Evolutionary conservation across 495 filamentous ascomycete species (phyloP), one percentile per base, ranked within the genome.

Genomic region (Chlorociboria aeruginascens): DNA sequence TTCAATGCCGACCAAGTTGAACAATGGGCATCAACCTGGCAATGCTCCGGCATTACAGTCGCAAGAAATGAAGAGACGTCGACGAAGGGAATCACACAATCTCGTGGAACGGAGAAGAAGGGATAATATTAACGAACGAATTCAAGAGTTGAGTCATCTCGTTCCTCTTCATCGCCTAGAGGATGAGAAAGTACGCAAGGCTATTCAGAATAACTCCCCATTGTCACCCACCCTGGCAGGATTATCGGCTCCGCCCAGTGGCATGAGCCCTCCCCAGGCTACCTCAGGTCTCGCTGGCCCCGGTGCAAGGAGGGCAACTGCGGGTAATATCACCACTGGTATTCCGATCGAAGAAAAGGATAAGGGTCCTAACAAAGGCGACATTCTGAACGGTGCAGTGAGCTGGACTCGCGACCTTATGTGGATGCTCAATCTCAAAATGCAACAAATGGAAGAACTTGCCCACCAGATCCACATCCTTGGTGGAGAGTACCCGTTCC

Each of bases 111-210:
- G 92, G 43, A 81, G 92, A 31, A 83, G 92, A 40, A 79, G 92
- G 38, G 92, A 98, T 65, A 96, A 98, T 54, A 98, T 98, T 71
- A 98, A 98, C 57, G 92, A 98, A 62, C 78, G 92, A 7, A 98
- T 98, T 49, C 90, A 97, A 54, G 92, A 98, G 56, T 74, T 98
- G 4, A 92, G 87, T 53, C 86, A 89, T 57, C 76, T 98, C 1
- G 92, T 98, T 9, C 92, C 92, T 17, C 72, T 81, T 53, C 92
- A 98, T 61, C 82, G 92, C 12, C 73, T 98, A 11, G 92, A 98
- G 56, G 92, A 98, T 61, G 92, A 98, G 63, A 96, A 95, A 60
- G 81, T 98, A 29, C 83, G 88, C 32, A 97, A 97, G 63, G 85
- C 93, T 45, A 79, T 97, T 12, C 77, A 87, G 49, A 96, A 89